Evolutionary conservation across 768 basidiomycete genomes (phyloP).

Genomic region (Hygrocybe punicea): DNA sequence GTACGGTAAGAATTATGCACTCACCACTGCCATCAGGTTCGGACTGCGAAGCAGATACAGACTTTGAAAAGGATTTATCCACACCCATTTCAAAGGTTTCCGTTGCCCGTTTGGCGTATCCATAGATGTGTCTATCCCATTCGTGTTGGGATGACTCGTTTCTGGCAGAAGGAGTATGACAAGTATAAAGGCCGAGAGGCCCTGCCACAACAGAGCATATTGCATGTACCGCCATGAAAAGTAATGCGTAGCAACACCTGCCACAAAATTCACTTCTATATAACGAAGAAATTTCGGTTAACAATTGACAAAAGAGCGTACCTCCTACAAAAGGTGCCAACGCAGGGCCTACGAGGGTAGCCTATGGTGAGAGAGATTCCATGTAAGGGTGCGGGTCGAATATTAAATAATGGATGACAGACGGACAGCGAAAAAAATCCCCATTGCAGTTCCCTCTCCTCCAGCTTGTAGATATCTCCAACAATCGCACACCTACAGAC

Average conservation of each 20-base stretch:
- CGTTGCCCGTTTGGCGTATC: slow-evolving; percentile 13
- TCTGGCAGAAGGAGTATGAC: slow-evolving; percentile 57
- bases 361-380: slow-evolving; percentile 31
- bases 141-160: slow-evolving; percentile 58
- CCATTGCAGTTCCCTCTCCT: slow-evolving; percentile 59
- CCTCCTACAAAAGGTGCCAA: slow-evolving; percentile 61
- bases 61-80: slow-evolving; percentile 58
- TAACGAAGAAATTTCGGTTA: background rate
- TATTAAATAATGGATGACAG: background rate
- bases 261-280: background rate
- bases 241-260: slow-evolving; percentile 53
- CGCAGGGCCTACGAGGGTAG: slow-evolving; percentile 55
- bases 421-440: slow-evolving; percentile 52
- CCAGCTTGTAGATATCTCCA: slow-evolving; percentile 63
- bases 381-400: background rate
- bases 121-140: slow-evolving; percentile 49
- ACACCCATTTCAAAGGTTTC: slow-evolving; percentile 31
- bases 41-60: slow-evolving; percentile 55
- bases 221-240: slow-evolving; percentile 68
- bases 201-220: slow-evolving; percentile 39
- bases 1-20: slow-evolving; percentile 18
- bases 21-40: slow-evolving; percentile 52
- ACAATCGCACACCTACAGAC: slow-evolving; percentile 61
- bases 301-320: slow-evolving; percentile 15
- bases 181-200: slow-evolving; percentile 37